phyloP scores from a whole-genome alignment of 2,329 filamentous ascomycete genomes.

The Calonectria pseudoturangicola region DNA sequence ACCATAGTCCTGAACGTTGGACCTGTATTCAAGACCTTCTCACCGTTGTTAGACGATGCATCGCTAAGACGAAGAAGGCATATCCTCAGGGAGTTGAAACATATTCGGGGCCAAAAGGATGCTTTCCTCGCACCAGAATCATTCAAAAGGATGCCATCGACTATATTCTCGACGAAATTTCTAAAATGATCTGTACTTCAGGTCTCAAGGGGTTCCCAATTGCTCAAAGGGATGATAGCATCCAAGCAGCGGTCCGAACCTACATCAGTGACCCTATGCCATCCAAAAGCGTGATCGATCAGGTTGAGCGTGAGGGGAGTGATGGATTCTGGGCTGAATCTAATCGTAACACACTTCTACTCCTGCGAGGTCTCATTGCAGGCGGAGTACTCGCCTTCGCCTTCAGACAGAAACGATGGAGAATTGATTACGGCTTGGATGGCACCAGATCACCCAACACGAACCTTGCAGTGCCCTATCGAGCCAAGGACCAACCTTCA shows the following conservation, averaged over 20 bases:
- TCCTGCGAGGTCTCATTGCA: slow-evolving; percentile 74
- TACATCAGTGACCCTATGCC: slow-evolving; percentile 67
- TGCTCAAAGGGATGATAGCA: slow-evolving; percentile 47
- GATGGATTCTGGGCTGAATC: slow-evolving; percentile 60
- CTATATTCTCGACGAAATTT: slow-evolving; percentile 58
- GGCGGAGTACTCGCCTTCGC: slow-evolving; percentile 72
- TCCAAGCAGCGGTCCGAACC: slow-evolving; percentile 58
- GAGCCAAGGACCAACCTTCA: slow-evolving; percentile 75
- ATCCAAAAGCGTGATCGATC: slow-evolving; percentile 51
- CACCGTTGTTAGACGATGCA: slow-evolving; percentile 60
- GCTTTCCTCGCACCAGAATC: slow-evolving; percentile 70
- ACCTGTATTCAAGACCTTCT: slow-evolving; percentile 72
- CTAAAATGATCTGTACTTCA: slow-evolving; percentile 65
- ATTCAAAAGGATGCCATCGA: slow-evolving; percentile 59
- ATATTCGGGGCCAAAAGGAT: slow-evolving; percentile 53
- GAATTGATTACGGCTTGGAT: slow-evolving; percentile 78
- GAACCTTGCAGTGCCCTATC: slow-evolving; percentile 74
- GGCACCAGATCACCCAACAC: slow-evolving; percentile 61
- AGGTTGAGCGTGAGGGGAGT: slow-evolving; percentile 62
- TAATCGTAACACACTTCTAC: slow-evolving; percentile 61
- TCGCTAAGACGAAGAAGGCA: slow-evolving; percentile 52
- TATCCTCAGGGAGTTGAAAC: slow-evolving; percentile 67
- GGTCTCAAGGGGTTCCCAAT: slow-evolving; percentile 67
- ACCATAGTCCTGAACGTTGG: slow-evolving; percentile 75
- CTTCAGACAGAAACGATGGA: slow-evolving; percentile 75